These are phyloP conservation scores for Suillus lakei DNA, from an alignment of 768 basidiomycete species.

Conservation along the genomic window DNA sequence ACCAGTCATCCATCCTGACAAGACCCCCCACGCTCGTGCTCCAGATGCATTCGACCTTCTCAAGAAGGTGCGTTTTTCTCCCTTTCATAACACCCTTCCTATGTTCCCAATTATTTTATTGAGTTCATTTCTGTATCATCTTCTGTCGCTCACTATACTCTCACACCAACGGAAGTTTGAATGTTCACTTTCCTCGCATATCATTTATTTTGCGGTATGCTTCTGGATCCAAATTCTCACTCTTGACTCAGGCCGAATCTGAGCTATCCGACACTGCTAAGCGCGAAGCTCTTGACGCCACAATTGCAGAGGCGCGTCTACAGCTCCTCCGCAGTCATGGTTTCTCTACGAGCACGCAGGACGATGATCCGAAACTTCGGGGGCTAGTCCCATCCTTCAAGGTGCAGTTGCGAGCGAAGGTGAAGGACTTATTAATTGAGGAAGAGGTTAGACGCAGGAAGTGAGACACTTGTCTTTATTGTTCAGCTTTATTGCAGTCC, in stretches of 20 bases:
- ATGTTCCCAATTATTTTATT: background rate
- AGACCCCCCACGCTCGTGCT: slow-evolving; percentile 84
- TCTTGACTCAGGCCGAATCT: slow-evolving; percentile 69
- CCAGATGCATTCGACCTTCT: slow-evolving; percentile 93
- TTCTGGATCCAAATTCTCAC: background rate
- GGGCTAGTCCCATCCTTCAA: slow-evolving; percentile 62
- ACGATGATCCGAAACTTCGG: slow-evolving; percentile 53
- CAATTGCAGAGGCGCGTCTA: slow-evolving; percentile 75
- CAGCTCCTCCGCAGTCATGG: slow-evolving; percentile 65
- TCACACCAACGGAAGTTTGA: background rate
- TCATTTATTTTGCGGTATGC: background rate
- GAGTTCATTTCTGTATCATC: background rate
- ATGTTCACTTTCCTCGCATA: background rate
- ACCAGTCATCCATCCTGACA: slow-evolving; percentile 97
- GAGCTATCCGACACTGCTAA: slow-evolving; percentile 81
- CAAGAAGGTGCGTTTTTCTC: slow-evolving; percentile 72
- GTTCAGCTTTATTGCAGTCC: background rate
- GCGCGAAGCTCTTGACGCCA: slow-evolving; percentile 81
- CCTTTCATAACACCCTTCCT: background rate
- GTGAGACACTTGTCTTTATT: slow-evolving; percentile 46
- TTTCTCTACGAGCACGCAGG: slow-evolving; percentile 62
- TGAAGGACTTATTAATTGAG: slow-evolving; percentile 87
- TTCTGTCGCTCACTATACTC: background rate
- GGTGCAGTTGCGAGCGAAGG: slow-evolving; percentile 66
- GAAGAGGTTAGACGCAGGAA: slow-evolving; percentile 87